These are phyloP conservation scores for Tympanopsis confertula DNA, from an alignment of 2,329 filamentous ascomycete species.

Conservation along the genomic window DNA sequence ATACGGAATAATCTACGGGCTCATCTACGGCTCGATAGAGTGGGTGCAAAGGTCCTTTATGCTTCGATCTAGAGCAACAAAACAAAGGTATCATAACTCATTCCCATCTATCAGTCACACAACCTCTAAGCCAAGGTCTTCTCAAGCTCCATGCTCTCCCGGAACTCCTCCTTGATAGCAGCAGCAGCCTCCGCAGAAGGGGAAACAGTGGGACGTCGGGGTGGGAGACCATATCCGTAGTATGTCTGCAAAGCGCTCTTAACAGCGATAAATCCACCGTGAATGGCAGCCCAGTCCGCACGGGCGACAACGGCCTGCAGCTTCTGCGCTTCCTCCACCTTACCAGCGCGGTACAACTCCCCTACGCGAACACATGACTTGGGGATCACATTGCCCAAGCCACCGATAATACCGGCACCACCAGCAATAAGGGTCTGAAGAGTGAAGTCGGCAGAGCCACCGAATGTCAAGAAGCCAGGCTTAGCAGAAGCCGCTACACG, in stretches of 20 bases:
- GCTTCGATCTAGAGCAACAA: too few species aligned
- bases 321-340: slow-evolving; percentile 44
- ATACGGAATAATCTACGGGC: too few species aligned
- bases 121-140: slow-evolving; percentile 12
- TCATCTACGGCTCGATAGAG: too few species aligned
- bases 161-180: slow-evolving; percentile 20
- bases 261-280: slow-evolving; percentile 57
- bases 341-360: slow-evolving; percentile 46
- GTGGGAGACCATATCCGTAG: slow-evolving; percentile 52
- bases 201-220: slow-evolving; percentile 34
- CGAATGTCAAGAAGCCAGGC: slow-evolving; percentile 55
- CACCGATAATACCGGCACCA: slow-evolving; percentile 61
- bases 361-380: slow-evolving; percentile 50
- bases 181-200: slow-evolving; percentile 13
- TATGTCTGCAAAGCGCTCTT: slow-evolving; percentile 53
- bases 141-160: slow-evolving; percentile 23
- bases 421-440: slow-evolving; percentile 60
- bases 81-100: background rate
- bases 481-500: slow-evolving; percentile 32
- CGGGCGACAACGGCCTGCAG: slow-evolving; percentile 53
- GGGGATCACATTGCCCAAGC: slow-evolving; percentile 60
- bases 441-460: slow-evolving; percentile 64
- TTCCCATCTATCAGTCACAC: background rate
- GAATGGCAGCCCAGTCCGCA: slow-evolving; percentile 60
- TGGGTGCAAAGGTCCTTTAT: too few species aligned